Percentiles rank a stretch among this genome's conserved stretches.
Evolutionary conservation across 1,284 basidiomycete genomes (phyloP).

Genomic region (Exsudoporus floridanus): DNA sequence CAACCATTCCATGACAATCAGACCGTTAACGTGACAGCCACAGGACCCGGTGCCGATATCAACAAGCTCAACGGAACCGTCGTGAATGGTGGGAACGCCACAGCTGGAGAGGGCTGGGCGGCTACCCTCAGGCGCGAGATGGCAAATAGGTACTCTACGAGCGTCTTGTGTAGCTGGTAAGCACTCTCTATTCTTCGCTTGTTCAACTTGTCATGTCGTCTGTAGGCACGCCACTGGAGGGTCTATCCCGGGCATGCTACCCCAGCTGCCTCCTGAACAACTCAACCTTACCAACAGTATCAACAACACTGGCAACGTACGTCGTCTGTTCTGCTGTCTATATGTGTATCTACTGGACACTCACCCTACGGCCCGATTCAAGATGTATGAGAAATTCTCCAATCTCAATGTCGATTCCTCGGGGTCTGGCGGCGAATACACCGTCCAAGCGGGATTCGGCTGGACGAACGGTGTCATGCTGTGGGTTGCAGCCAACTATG

Average conservation of each 20-base stretch:
- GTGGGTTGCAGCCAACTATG: conserved; percentile 74
- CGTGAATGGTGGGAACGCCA: conserved; percentile 71
- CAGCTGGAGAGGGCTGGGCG: conserved; percentile 66
- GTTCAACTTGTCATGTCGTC: conserved; percentile 31
- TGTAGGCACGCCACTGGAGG: conserved; percentile 75
- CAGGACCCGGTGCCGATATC: conserved; percentile 57
- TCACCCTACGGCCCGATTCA: neutral
- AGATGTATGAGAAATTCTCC: conserved; percentile 93
- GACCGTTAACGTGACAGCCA: conserved; percentile 51
- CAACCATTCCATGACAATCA: conserved; percentile 51
- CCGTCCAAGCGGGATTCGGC: conserved; percentile 80
- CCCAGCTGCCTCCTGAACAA: conserved; percentile 66
- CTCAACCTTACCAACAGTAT: conserved; percentile 74
- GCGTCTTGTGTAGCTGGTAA: conserved; percentile 86
- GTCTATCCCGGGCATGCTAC: conserved; percentile 65
- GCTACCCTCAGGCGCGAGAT: conserved; percentile 65
- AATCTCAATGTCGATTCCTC: conserved; percentile 78
- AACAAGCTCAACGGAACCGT: conserved; percentile 61
- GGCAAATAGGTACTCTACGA: conserved; percentile 80
- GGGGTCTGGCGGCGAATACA: conserved; percentile 85
- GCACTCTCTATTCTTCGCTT: conserved; percentile 22
- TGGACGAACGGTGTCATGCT: conserved; percentile 88
- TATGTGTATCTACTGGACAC: neutral
- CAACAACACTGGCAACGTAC: conserved; percentile 69
- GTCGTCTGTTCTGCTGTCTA: conserved; percentile 29